A percentile compares a stretch with the other conserved stretches of the same genome.
Evolutionary conservation across 108 stramenopile species (phyloP).

Genomic region (Asterionellopsis glacialis): DNA sequence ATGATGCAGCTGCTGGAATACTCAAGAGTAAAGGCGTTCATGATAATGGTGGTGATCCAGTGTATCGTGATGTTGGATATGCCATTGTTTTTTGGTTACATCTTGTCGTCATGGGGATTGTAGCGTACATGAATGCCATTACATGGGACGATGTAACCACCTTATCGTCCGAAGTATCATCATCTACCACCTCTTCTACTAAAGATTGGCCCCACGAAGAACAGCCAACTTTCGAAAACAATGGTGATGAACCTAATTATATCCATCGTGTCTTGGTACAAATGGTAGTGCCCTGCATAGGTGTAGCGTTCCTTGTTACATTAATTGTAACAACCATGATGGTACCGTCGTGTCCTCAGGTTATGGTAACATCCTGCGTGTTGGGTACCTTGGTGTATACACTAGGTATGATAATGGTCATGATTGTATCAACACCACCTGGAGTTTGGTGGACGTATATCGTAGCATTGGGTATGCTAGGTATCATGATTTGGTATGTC

Average conservation of each 20-base stretch:
- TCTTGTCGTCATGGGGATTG: background rate
- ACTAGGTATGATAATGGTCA: background rate
- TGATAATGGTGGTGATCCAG: background rate
- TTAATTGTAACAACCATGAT: background rate
- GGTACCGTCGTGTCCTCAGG: background rate
- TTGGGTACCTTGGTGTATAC: slow-evolving; percentile 3
- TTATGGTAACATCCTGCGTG: background rate
- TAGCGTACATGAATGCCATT: too few relatives aligned
- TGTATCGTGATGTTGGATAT: background rate
- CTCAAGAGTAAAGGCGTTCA: too few relatives aligned
- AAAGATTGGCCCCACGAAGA: too few relatives aligned
- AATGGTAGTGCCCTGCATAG: background rate
- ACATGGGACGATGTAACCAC: too few relatives aligned
- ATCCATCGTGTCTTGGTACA: background rate
- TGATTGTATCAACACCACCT: background rate
- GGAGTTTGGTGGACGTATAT: background rate
- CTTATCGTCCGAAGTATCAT: too few relatives aligned
- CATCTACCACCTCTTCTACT: too few relatives aligned
- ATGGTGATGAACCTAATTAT: too few relatives aligned
- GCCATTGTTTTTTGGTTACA: background rate
- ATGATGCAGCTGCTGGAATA: too few relatives aligned
- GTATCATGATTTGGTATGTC: slow-evolving; percentile 12
- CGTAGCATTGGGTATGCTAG: background rate
- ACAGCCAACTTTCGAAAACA: too few relatives aligned
- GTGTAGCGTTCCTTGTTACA: background rate